Conservation (phyloP, 2,329 filamentous ascomycete species). For the Rasamsonia emersonii region DNA sequence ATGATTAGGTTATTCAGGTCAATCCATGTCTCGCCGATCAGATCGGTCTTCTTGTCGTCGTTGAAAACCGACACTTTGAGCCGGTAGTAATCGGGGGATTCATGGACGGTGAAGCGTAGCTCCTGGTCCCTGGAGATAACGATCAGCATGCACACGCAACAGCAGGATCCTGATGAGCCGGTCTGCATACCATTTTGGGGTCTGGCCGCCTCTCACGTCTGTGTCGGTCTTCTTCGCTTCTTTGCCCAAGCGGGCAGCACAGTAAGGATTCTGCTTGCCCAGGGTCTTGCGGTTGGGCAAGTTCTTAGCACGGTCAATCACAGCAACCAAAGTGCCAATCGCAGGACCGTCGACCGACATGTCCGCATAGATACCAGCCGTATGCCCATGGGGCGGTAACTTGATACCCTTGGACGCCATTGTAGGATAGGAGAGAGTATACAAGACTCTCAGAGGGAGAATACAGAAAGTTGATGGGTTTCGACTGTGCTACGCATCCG, state of each 20-base stretch:
- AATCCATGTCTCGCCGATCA: slow-evolving; percentile 92
- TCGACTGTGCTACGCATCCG: no score
- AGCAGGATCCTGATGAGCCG: not conserved
- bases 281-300: slow-evolving; percentile 94
- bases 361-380: slow-evolving; percentile 88
- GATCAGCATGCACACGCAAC: no score
- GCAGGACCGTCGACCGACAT: slow-evolving; percentile 87
- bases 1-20: slow-evolving; percentile 73
- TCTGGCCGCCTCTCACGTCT: slow-evolving; percentile 89
- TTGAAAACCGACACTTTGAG: slow-evolving; percentile 96
- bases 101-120: slow-evolving; percentile 89
- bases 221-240: slow-evolving; percentile 96
- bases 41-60: slow-evolving; percentile 93
- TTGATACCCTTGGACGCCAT: slow-evolving; percentile 39
- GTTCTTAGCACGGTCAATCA: slow-evolving; percentile 94
- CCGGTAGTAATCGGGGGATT: slow-evolving; percentile 91
- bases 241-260: slow-evolving; percentile 85
- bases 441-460: no score
- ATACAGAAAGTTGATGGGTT: no score
- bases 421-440: no score
- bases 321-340: slow-evolving; percentile 85
- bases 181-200: slow-evolving; percentile 71
- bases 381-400: slow-evolving; percentile 60
- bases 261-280: slow-evolving; percentile 97
- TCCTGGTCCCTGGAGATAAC: slow-evolving; percentile 77